Conservation (phyloP, 108 stramenopile genomes). For the Skeletonema marinoi region DNA sequence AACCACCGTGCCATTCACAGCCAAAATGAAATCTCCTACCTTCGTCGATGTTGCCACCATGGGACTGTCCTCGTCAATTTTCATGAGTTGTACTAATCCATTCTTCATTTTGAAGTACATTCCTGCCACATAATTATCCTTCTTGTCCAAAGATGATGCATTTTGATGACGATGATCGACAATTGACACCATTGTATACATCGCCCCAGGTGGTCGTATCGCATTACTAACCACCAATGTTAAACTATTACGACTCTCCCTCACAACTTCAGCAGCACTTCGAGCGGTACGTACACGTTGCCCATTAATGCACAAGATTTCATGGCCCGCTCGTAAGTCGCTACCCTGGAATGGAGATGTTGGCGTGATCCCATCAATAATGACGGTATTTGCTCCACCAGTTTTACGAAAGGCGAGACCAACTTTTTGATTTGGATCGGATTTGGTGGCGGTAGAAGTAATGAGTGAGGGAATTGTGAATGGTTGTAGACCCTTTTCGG, state of each 20-base stretch:
- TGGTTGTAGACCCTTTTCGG: constrained; percentile 16
- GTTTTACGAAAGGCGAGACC: constrained; percentile 40
- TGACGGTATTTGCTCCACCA: constrained; percentile 11
- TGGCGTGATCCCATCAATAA: constrained; percentile 32
- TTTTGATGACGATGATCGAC: not conserved
- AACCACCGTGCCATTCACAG: constrained; percentile 25
- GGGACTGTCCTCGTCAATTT: constrained; percentile 27
- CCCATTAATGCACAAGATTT: constrained; percentile 33
- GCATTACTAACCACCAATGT: constrained; percentile 35
- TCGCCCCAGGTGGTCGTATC: constrained; percentile 28
- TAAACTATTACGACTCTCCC: constrained; percentile 25
- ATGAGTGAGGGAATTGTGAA: constrained; percentile 30
- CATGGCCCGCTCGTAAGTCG: constrained; percentile 18
- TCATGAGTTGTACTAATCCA: constrained; percentile 26
- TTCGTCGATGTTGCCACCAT: constrained; percentile 21
- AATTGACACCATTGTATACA: constrained; percentile 33
- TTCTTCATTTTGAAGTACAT: constrained; percentile 41
- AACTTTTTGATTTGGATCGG: constrained; percentile 28
- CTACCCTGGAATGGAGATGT: constrained; percentile 26
- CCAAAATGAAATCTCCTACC: constrained; percentile 37
- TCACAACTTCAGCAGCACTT: constrained; percentile 38
- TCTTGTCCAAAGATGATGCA: not conserved
- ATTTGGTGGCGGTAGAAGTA: constrained; percentile 14
- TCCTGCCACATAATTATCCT: constrained; percentile 8
- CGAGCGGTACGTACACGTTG: constrained; percentile 35